phyloP scores from a whole-genome alignment of 2,329 filamentous ascomycete species.

The Cordyceps pruinosa region DNA sequence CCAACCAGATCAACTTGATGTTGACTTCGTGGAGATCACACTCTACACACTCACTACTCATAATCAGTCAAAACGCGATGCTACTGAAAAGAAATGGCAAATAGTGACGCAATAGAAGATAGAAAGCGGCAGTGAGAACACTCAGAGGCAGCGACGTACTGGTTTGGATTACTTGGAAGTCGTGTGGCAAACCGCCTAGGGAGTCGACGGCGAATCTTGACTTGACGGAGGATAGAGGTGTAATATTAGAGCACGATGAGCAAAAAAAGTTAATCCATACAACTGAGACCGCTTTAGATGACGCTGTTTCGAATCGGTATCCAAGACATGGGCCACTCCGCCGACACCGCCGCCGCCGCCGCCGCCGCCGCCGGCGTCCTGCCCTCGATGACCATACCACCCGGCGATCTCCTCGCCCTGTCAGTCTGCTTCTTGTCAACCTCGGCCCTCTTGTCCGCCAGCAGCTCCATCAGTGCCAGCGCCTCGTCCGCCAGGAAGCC shows the following conservation, averaged over 20 bases:
- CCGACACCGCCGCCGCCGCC: neutral
- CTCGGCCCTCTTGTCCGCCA: neutral
- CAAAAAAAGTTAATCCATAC: neutral
- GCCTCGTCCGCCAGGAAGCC: neutral
- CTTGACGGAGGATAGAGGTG: too few relatives aligned
- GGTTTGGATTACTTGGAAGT: too few relatives aligned
- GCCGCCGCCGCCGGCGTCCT: neutral
- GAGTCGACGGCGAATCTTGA: too few relatives aligned
- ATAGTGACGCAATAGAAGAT: too few relatives aligned
- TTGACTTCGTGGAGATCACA: too few relatives aligned
- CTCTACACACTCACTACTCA: too few relatives aligned
- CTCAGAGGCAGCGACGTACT: too few relatives aligned
- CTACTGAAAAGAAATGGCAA: too few relatives aligned
- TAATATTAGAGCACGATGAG: neutral
- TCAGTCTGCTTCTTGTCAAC: neutral
- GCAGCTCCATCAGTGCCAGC: neutral
- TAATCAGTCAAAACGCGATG: too few relatives aligned
- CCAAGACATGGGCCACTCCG: conserved; percentile 4
- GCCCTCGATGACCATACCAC: neutral
- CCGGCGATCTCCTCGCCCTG: neutral
- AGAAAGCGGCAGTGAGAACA: too few relatives aligned
- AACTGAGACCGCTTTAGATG: neutral
- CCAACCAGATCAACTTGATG: too few relatives aligned
- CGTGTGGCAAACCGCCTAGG: too few relatives aligned
- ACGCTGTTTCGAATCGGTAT: neutral